Base-by-base conservation (phyloP, 352 stramenopile genomes). In the Globisporangium middletonii region DNA sequence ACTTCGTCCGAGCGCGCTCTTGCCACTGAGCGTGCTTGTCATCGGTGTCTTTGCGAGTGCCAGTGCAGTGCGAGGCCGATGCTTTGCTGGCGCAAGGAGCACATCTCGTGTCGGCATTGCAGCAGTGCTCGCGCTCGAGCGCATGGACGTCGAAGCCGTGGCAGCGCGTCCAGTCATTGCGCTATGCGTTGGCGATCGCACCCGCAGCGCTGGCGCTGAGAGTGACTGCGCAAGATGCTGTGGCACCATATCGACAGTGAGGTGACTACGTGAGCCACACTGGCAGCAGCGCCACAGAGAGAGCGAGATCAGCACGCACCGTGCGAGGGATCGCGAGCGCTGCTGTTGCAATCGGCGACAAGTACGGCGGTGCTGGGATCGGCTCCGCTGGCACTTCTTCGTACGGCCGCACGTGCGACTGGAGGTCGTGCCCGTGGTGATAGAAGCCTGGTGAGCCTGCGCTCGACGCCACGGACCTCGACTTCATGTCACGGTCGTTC, bases 321-420 rank as follows among this genome's bases (percentile, higher is more conserved):
- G 72, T 78, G 59, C 68, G 57, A n/a, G 74, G 72, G 38, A 81
- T 78, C 12, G 47, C 69, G 2, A 83, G 64, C 9, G 65, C 9
- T 3, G 71, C 68, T 1, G 50, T 57, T 9, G 69, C 45, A 30
- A 81, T 72, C 4, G 67, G 62, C 9, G 72, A 77, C 4, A 81
- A 51, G 41, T 68, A 64, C 16, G 74, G 72, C 5, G 73, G 70
- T 0, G 68, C 62, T 9, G 60, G 49, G 33, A 81, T 69, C 0
- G 72, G 72, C n/a, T 75, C 69, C 0, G 69, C 53, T 0, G 74
- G 69, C 4, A 79, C 72, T 35, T 81, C 67, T 50, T 74, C 56
- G 30, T 77, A 77, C 9, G 75, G 35, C 62, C 64, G 8, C 30
- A 70, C 1, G 59, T 37, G 26, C 1, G 15, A 27, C 45, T 60